Percentiles rank a stretch among this genome's conserved stretches.
These are phyloP conservation scores for Fusarium temperatum DNA, from an alignment of 2,329 filamentous ascomycete genomes.

Conservation along the genomic window DNA sequence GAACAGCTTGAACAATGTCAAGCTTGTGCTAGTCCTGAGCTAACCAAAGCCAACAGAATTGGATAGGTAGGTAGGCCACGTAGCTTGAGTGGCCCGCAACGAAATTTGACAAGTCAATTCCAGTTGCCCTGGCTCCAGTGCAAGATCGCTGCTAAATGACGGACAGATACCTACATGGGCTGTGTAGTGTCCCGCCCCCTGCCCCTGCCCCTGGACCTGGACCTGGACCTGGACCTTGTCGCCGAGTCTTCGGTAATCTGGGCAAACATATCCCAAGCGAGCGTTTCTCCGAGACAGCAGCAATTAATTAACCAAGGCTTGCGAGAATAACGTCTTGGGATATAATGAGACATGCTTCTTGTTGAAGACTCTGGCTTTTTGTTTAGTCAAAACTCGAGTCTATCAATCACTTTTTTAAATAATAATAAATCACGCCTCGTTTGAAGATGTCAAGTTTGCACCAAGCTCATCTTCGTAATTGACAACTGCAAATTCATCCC, in stretches of 20 bases:
- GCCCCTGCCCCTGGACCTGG: neutral
- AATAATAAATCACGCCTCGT: no score
- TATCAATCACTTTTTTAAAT: neutral
- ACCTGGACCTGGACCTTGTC: neutral
- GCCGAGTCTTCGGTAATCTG: constrained; percentile 15
- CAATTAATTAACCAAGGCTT: neutral
- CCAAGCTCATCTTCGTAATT: neutral
- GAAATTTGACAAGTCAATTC: neutral
- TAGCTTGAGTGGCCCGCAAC: neutral
- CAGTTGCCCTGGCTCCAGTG: neutral
- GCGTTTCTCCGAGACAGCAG: neutral
- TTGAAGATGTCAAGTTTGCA: neutral
- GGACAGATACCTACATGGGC: neutral
- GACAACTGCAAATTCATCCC: neutral
- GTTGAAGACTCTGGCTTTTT: neutral
- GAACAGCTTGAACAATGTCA: neutral
- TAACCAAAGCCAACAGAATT: neutral
- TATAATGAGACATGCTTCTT: constrained; percentile 18
- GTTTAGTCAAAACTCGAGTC: neutral
- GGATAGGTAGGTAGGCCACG: neutral
- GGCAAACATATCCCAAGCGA: neutral
- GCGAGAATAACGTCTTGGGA: constrained; percentile 24
- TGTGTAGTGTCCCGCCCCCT: neutral
- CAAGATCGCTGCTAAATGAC: neutral
- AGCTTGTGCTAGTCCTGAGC: neutral